Conservation (phyloP, 768 basidiomycete species). For the Boletus rubropictus region DNA sequence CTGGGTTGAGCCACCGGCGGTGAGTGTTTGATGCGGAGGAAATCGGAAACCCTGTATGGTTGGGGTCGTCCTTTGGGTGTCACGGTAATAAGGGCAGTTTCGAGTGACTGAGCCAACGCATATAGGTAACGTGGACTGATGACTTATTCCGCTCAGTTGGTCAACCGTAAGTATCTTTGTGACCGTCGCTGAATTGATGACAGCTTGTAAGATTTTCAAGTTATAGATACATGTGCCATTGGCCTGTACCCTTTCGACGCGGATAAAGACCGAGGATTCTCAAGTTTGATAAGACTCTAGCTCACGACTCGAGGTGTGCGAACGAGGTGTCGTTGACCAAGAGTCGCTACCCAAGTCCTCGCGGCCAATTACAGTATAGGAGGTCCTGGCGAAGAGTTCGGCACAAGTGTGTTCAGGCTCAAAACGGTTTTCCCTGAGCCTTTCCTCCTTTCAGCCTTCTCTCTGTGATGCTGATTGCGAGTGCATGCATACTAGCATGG, state of each 20-base stretch:
- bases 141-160: not conserved
- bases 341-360: too few species aligned
- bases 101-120: not conserved
- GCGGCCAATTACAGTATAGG: not conserved
- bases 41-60: not conserved
- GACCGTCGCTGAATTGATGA: not conserved
- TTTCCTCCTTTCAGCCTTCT: not conserved
- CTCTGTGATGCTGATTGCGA: not conserved
- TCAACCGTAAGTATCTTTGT: not conserved
- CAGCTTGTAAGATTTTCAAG: not conserved
- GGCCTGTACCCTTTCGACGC: not conserved
- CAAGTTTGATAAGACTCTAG: not conserved
- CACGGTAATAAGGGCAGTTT: slow-evolving; percentile 5
- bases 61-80: not conserved
- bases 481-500: slow-evolving; percentile 37
- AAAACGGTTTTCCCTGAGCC: slow-evolving; percentile 12
- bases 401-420: not conserved
- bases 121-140: not conserved
- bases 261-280: not conserved
- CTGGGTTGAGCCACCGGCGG: not conserved
- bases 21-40: not conserved
- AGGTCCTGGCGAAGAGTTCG: slow-evolving; percentile 22
- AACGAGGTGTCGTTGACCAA: not conserved
- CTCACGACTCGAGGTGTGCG: not conserved
- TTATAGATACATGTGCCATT: not conserved